phyloP scores from a whole-genome alignment of 75 land plant species.

The Selaginella tamariscina region DNA sequence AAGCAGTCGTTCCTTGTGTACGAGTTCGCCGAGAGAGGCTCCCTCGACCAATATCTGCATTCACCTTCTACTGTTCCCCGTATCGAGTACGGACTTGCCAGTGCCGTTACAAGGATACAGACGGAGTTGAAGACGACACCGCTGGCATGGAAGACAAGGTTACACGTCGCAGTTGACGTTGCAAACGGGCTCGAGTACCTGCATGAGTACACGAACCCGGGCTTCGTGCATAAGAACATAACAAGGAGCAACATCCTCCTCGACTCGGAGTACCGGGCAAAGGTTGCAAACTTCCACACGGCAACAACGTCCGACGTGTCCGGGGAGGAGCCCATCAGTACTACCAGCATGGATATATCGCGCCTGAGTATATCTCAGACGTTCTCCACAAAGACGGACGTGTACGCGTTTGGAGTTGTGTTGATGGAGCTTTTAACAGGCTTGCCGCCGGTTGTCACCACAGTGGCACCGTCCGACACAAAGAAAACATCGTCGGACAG shows the following conservation, averaged over 20 bases:
- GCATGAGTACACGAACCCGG: background rate
- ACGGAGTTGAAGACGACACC: background rate
- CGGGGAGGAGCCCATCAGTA: background rate
- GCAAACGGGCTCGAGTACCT: conserved; percentile 10
- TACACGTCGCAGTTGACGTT: background rate
- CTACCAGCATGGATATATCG: background rate
- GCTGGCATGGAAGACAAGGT: conserved; percentile 3
- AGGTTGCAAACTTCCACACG: background rate
- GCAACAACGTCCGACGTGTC: background rate
- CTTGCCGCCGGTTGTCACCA: background rate
- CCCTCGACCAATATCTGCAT: background rate
- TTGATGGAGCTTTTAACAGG: conserved; percentile 5
- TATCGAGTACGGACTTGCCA: background rate
- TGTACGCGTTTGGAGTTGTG: conserved; percentile 8
- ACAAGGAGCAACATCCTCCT: conserved; percentile 6
- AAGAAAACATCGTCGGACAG: too few relatives aligned
- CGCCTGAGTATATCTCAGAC: background rate
- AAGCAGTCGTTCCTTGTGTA: background rate
- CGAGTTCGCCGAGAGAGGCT: conserved; percentile 9
- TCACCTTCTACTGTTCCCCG: background rate
- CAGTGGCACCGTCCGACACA: too few relatives aligned
- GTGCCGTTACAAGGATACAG: background rate
- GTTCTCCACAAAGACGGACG: background rate
- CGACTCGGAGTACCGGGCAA: background rate
- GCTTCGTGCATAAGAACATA: conserved; percentile 7